phyloP scores from a whole-genome alignment of 2,329 filamentous ascomycete genomes.

The Parascedosporium putredinis region DNA sequence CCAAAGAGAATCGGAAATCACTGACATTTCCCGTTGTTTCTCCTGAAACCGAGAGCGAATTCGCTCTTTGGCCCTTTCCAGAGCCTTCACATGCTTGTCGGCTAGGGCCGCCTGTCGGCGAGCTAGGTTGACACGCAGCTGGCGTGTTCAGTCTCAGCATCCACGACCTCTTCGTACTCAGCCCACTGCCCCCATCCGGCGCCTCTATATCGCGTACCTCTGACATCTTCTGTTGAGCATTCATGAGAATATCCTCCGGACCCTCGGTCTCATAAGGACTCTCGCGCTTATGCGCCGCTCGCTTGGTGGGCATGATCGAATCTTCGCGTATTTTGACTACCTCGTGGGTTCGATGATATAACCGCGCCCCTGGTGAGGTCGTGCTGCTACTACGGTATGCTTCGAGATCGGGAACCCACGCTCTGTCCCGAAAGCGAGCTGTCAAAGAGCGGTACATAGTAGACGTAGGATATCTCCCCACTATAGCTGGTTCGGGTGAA shows the following conservation, averaged over 20 bases:
- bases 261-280: slow-evolving; percentile 5
- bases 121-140: slow-evolving; percentile 1
- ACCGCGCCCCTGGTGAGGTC: no score
- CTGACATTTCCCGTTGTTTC: slow-evolving; percentile 2
- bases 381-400: no score
- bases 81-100: neutral
- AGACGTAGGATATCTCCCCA: no score
- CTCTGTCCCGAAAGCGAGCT: no score
- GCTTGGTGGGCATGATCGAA: slow-evolving; percentile 2
- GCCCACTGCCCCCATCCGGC: no score
- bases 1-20: neutral
- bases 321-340: neutral
- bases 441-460: no score
- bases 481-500: no score
- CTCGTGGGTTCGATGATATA: no score
- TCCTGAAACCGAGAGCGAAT: neutral
- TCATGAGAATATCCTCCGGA: slow-evolving; percentile 2
- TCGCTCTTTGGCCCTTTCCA: slow-evolving; percentile 3
- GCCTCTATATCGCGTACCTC: no score
- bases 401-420: no score
- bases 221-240: slow-evolving; percentile 7
- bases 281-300: neutral
- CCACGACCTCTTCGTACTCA: no score
- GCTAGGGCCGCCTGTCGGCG: neutral
- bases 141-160: no score